Percentiles rank a stretch among this genome's conserved stretches.
Conservation (phyloP, 371 early-diverging fungal genomes). For the Blakeslea trispora region DNA sequence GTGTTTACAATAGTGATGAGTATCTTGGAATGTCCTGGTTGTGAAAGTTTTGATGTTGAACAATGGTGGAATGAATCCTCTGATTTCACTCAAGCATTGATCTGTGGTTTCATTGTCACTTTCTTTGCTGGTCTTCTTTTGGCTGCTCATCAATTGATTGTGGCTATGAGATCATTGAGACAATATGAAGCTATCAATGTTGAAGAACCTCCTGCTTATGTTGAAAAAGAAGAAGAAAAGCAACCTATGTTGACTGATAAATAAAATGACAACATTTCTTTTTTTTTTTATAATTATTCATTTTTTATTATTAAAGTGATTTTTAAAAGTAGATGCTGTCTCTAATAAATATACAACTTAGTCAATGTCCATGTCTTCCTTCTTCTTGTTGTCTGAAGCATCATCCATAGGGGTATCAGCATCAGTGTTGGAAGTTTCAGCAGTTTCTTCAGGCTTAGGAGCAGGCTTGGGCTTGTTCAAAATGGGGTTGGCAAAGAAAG, state of each 20-base stretch:
- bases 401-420: constrained; percentile 49
- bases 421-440: constrained; percentile 38
- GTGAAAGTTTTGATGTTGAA: constrained; percentile 22
- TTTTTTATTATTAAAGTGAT: background rate
- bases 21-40: constrained; percentile 9
- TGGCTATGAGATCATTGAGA: constrained; percentile 15
- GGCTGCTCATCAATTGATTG: constrained; percentile 32
- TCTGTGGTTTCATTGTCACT: constrained; percentile 31
- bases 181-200: constrained; percentile 21
- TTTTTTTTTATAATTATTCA: background rate
- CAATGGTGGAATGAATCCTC: constrained; percentile 46
- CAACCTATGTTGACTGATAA: constrained; percentile 1
- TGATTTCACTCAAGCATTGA: constrained; percentile 21
- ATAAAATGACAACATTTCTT: too few species aligned
- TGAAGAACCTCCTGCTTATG: constrained; percentile 35
- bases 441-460: constrained; percentile 50
- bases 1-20: background rate
- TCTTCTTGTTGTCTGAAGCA: constrained; percentile 44
- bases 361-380: constrained; percentile 74
- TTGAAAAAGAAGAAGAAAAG: constrained; percentile 36
- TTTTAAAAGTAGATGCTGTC: background rate
- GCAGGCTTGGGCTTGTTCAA: constrained; percentile 91
- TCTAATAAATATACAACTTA: constrained; percentile 31
- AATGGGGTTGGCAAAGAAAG: constrained; percentile 73
- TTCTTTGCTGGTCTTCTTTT: constrained; percentile 31